These are phyloP conservation scores for Penicillium sp. DNA, from an alignment of 2,329 filamentous ascomycete genomes.

Conservation along the genomic window DNA sequence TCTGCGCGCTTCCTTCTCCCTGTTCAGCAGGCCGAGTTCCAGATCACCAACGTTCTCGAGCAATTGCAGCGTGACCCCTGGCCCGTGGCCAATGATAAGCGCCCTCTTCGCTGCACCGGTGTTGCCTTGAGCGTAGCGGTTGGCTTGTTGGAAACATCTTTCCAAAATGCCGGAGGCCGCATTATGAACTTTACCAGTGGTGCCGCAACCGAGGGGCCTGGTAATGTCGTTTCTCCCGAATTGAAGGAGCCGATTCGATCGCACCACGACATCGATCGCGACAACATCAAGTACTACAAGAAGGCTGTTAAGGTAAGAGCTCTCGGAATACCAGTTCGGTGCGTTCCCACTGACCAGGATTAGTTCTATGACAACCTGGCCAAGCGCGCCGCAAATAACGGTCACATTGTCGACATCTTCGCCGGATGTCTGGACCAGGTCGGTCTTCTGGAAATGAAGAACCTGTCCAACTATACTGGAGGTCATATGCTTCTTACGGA, in stretches of 20 bases:
- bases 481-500: constrained; percentile 98
- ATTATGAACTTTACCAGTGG: constrained; percentile 98
- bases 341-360: constrained; percentile 16
- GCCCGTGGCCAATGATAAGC: constrained; percentile 90
- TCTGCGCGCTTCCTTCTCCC: constrained; percentile 88
- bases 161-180: constrained; percentile 88
- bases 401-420: constrained; percentile 96
- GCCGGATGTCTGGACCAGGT: constrained; percentile 97
- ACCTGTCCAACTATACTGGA: constrained; percentile 88
- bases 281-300: constrained; percentile 99
- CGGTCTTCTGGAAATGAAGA: constrained; percentile 96
- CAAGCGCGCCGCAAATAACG: constrained; percentile 91
- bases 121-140: constrained; percentile 95
- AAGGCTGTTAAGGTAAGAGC: constrained; percentile 80
- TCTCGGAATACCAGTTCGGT: neutral
- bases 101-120: constrained; percentile 85
- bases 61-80: constrained; percentile 95
- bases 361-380: constrained; percentile 93
- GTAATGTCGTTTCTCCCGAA: constrained; percentile 94
- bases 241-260: constrained; percentile 94
- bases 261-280: constrained; percentile 96
- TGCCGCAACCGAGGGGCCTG: constrained; percentile 89
- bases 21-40: constrained; percentile 92
- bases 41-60: constrained; percentile 92
- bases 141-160: constrained; percentile 85